Base-by-base conservation (phyloP, 2,329 filamentous ascomycete species). In the Aureobasidium sp. region DNA sequence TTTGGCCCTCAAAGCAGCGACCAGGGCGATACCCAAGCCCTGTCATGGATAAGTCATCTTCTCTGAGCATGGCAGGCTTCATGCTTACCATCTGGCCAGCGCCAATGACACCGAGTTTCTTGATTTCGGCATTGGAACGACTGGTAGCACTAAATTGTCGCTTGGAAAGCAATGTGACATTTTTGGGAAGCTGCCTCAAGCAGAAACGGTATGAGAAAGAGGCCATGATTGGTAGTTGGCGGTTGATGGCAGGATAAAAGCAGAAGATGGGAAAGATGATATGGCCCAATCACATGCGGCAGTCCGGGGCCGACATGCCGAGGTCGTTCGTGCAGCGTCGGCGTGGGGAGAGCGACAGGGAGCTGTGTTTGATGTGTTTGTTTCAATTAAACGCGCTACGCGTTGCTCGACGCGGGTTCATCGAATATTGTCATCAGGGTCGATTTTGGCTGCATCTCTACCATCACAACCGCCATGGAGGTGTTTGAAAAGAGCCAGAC, bases 21-120 rank as follows among this genome's bases (percentile, higher is more conserved):
- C 93, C 17, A 99, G 85, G 56, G 94, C 94, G 74, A 99, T 99
- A 64, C 94, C 94, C 48, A 99, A 80, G 64, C 94, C 94, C 93
- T 97, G 69, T 2, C 6, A 11, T 6, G 7, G 15, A 8, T 47
- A 9, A 62, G 67, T 75, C 61, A n/a, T 3, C 3, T 31, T 27
- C 3, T n/a, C 4, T 0, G 4, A 12, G 29, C 8, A 15, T 17
- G 12, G 6, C 15, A 31, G 2, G 11, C 15, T 44, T 48, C 7
- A 15, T 25, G 20, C 41, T 57, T 37, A 96, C 92, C 92, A 97
- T 97, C 75, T 97, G 94, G 31, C 94, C 94, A 59, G 93, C 92
- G 67, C 94, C 94, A 71, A 99, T 82, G 55, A 99, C 93, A 71
- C 93, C 94, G 45, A 99, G 79, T 67, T 84, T 88, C 79, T 92